Evolutionary conservation across 2,329 filamentous ascomycete species (phyloP).

Genomic region (Proliferodiscus dingleyae): DNA sequence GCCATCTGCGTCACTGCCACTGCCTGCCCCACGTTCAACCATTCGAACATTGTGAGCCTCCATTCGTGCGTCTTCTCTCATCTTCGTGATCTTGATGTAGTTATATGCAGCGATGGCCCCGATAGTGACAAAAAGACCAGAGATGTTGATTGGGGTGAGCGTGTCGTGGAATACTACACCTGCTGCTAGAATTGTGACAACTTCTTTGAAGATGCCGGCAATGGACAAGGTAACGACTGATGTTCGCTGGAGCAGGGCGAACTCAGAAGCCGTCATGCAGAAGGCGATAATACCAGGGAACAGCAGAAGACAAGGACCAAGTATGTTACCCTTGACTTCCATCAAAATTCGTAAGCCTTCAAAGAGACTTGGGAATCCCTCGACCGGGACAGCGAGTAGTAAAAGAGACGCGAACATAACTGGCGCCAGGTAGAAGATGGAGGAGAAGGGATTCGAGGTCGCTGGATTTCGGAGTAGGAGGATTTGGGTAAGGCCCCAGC

Average conservation of each 20-base stretch:
- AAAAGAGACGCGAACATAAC: constrained; percentile 89
- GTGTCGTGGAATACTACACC: constrained; percentile 84
- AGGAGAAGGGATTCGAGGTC: constrained; percentile 93
- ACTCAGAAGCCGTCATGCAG: constrained; percentile 94
- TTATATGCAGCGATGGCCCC: constrained; percentile 85
- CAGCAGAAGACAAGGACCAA: constrained; percentile 69
- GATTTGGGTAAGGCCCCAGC: constrained; percentile 98
- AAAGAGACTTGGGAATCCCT: constrained; percentile 66
- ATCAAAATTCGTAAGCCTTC: constrained; percentile 61
- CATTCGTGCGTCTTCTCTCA: constrained; percentile 69
- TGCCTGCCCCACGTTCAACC: constrained; percentile 10
- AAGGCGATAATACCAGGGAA: constrained; percentile 92
- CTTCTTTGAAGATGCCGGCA: constrained; percentile 98
- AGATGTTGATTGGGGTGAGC: constrained; percentile 80
- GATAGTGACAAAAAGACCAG: constrained; percentile 84
- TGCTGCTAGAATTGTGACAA: constrained; percentile 88
- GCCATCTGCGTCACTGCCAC: constrained; percentile 21
- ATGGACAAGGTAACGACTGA: constrained; percentile 95
- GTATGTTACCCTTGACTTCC: constrained; percentile 60
- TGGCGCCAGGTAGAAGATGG: constrained; percentile 95
- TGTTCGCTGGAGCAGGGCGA: constrained; percentile 88
- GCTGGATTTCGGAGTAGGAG: constrained; percentile 89
- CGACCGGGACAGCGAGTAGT: constrained; percentile 76
- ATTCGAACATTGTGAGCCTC: constrained; percentile 38
- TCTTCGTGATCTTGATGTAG: constrained; percentile 86